Evolutionary conservation across 2,329 filamentous ascomycete species (phyloP), one percentile per base, ranked within the genome.

Genomic region (Talaromyces verruculosus): DNA sequence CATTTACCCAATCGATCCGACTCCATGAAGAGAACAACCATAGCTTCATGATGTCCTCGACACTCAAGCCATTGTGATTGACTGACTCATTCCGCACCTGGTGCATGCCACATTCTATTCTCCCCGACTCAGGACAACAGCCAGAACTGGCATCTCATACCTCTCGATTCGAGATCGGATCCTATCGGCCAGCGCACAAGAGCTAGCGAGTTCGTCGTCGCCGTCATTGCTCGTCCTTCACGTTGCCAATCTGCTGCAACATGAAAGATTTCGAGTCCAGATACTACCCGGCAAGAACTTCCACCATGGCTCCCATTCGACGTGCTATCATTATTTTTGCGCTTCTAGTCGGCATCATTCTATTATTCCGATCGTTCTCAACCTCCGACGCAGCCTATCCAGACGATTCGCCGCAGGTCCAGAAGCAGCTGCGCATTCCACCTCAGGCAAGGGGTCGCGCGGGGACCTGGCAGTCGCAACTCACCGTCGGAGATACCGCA

Each of bases 401-500:
- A 17, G 35, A 28, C 3, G n/a, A 45, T 17, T 51, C 41, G 25
- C 25, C 59, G 22, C 37, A 35, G 33, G 59, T 41, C 5, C 58
- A 58, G 57, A 62, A 33, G 47, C 55, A 61, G 22, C 43, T 60
- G 22, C 62, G 61, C 39, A 61, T 65, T 33, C 66, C 66, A 3
- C 64, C 66, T 39, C 66, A 63, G 28, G 59, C 43, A 35, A 65
- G 72, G 28, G 47, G 71, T 33, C 80, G 82, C 73, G 84, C 75
- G 76, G 80, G 73, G 47, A 77, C 77, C 28, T 11, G 64, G 49
- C 35, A 69, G 67, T 79, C 82, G 7, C 88, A 92, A 75, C 86
- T 90, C 72, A 81, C 86, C 62, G 80, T 92, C 70, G 84, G 88
- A 63, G 90, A 94, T 77, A 84, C 91, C 75, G 87, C 88, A 66